These are phyloP conservation scores for Parascedosporium putredinis DNA, from an alignment of 2,329 filamentous ascomycete species.

Conservation along the genomic window DNA sequence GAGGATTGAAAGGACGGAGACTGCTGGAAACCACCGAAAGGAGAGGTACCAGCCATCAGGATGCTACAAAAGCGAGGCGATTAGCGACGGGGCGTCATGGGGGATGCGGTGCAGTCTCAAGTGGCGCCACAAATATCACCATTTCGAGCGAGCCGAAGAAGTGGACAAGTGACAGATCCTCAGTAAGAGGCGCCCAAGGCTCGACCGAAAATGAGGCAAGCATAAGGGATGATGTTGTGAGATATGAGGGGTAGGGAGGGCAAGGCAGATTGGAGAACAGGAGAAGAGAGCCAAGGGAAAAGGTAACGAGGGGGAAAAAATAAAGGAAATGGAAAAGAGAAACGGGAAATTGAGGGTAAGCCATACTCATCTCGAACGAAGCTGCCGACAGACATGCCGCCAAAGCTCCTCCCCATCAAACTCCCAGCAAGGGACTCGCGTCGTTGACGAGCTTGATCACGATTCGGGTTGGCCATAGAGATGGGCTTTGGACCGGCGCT, in stretches of 20 bases:
- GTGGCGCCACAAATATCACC: slow-evolving; percentile 3
- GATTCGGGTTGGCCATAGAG: slow-evolving; percentile 54
- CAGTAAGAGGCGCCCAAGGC: no score
- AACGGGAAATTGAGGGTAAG: slow-evolving; percentile 7
- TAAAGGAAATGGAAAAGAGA: neutral
- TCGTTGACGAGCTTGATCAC: slow-evolving; percentile 46
- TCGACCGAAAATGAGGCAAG: no score
- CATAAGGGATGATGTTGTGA: no score
- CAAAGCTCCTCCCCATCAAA: slow-evolving; percentile 80
- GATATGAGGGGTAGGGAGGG: no score
- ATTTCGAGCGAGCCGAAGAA: no score
- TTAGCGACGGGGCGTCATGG: slow-evolving; percentile 13
- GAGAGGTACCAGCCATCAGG: slow-evolving; percentile 93
- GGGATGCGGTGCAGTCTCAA: neutral
- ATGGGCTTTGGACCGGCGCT: slow-evolving; percentile 57
- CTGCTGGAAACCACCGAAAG: slow-evolving; percentile 65
- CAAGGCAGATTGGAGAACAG: slow-evolving; percentile 4
- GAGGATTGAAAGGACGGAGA: slow-evolving; percentile 96
- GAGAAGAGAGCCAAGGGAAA: neutral
- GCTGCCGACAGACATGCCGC: slow-evolving; percentile 88
- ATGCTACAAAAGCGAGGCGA: slow-evolving; percentile 47
- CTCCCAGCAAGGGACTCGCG: slow-evolving; percentile 55
- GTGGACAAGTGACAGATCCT: no score
- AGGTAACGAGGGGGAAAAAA: neutral
- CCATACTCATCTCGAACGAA: slow-evolving; percentile 97